These are phyloP conservation scores for Starmerella apis DNA, from an alignment of 805 yeast species.

Conservation along the genomic window DNA sequence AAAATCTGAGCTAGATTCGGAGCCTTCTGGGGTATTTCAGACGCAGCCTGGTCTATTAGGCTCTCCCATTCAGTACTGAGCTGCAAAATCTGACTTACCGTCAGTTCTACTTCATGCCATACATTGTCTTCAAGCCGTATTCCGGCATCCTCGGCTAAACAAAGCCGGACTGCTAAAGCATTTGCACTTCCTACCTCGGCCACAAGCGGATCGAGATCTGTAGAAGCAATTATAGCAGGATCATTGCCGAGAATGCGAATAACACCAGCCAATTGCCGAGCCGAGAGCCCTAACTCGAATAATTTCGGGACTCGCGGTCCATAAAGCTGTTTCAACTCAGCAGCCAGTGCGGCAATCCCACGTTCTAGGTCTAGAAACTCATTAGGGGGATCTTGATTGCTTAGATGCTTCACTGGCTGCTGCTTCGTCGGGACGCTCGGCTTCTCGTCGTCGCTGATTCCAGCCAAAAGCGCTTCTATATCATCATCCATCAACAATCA, in stretches of 20 bases:
- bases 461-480: conserved; percentile 1
- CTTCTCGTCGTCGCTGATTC: conserved; percentile 5
- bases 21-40: conserved; percentile 36
- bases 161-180: not conserved
- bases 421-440: not conserved
- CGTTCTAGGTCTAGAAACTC: not conserved
- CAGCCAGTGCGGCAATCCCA: not conserved
- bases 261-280: not conserved
- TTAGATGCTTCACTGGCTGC: no score
- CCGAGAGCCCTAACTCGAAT: not conserved
- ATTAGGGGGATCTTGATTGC: no score
- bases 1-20: conserved; percentile 71
- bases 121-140: not conserved
- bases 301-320: not conserved
- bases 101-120: not conserved
- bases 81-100: not conserved
- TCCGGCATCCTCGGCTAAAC: not conserved
- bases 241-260: not conserved
- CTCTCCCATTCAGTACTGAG: not conserved
- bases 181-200: not conserved
- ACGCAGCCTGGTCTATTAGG: not conserved
- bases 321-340: not conserved
- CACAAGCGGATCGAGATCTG: not conserved
- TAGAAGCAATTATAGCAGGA: not conserved
- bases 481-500: not conserved